Evolutionary conservation across 2,329 filamentous ascomycete species (phyloP).

Genomic region (Aspergillus ustus): DNA sequence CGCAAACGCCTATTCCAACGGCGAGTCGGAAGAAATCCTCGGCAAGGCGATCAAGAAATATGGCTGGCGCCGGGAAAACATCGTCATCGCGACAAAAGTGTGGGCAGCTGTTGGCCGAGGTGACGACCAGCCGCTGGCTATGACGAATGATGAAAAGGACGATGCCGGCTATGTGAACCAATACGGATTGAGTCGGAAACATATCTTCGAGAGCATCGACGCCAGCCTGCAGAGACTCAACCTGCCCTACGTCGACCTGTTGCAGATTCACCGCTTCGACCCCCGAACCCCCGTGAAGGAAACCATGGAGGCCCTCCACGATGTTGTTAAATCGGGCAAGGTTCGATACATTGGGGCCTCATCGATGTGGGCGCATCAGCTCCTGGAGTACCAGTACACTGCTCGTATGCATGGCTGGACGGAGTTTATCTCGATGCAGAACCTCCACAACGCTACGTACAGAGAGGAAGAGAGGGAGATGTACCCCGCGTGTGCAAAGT

Average conservation of each 20-base stretch:
- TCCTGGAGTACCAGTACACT: constrained; percentile 54
- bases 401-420: constrained; percentile 63
- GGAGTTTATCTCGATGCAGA: constrained; percentile 38
- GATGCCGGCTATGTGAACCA: constrained; percentile 33
- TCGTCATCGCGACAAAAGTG: constrained; percentile 64
- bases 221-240: constrained; percentile 55
- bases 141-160: constrained; percentile 46
- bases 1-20: constrained; percentile 59
- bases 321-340: constrained; percentile 43
- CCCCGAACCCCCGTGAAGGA: constrained; percentile 53
- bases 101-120: constrained; percentile 45
- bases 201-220: constrained; percentile 67
- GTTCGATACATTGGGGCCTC: constrained; percentile 42
- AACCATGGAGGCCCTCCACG: constrained; percentile 53
- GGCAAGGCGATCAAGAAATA: constrained; percentile 66
- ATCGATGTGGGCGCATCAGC: constrained; percentile 39
- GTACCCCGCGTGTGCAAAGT: constrained; percentile 5
- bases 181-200: constrained; percentile 62
- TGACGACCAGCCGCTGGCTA: constrained; percentile 37
- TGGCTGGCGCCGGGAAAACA: constrained; percentile 59
- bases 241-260: constrained; percentile 57
- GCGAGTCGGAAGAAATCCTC: constrained; percentile 56
- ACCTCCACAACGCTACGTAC: constrained; percentile 5
- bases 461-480: constrained; percentile 7
- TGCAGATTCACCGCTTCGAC: constrained; percentile 56